Evolutionary conservation across 768 basidiomycete genomes (phyloP), one percentile per base, ranked within the genome.

Genomic region (Coprinopsis strossmayeri): DNA sequence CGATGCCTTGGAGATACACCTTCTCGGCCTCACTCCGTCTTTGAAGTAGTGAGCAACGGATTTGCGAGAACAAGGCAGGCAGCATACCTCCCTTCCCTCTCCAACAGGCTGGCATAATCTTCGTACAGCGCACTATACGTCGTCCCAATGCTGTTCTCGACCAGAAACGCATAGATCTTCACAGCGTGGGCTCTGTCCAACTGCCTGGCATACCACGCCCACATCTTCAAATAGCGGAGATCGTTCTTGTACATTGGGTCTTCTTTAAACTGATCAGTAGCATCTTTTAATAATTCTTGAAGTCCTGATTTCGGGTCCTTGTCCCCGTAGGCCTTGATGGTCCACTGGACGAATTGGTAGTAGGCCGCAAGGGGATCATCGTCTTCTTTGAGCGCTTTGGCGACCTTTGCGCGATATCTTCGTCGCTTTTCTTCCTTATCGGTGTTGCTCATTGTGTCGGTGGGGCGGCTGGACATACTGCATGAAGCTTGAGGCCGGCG

Each of bases 311-410:
- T 66, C 0, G 76, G 76, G 58, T 86, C 76, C 38, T 77, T 72
- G 42, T 87, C 82, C 40, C 79, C 72, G 38, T 94, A 93, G 57
- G 80, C 81, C 55, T 91, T 82, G 50, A 84, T 69, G 27, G 86
- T 92, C 89, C 93, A 98, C 53, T 88, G 80, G 45, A 97, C 81
- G 65, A 93, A 96, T 61, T 83, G 74, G 62, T 88, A 77, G 55
- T 92, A 95, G 1, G 84, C 76, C 1, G 87, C 84, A 21, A 98
- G 76, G 2, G 93, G 87, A 60, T 97, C 96, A 53, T 87, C 86
- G 49, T 90, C 89, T 53, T 87, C 86, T 11, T 70, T 70, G 13
- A 82, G 69, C 0, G 81, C 81, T 28, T 71, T 73, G 5, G 64
- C 69, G 26, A 91, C 61, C 38, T 65, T 61, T 5, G 66, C 62